Base-by-base conservation (phyloP, 2,329 filamentous ascomycete species). In the Pseudopithomyces chartarum region DNA sequence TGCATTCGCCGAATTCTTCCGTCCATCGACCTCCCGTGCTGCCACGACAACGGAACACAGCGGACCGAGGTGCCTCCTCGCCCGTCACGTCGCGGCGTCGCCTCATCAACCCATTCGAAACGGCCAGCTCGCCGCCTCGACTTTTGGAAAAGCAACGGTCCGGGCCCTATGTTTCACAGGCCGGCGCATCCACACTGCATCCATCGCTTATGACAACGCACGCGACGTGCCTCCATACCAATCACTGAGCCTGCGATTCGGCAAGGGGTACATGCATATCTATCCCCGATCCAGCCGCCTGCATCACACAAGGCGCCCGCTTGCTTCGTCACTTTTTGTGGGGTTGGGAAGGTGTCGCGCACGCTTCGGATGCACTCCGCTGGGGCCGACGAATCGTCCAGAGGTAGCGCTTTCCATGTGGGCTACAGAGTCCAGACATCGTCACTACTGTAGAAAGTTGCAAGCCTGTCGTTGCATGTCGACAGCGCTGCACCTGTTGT, bases 321-420 rank as follows among this genome's bases (percentile, higher is more conserved):
- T 62, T 62, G 64, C 63, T 66, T 63, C 70, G 70, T 73, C 72
- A 73, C 68, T 67, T 65, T 69, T 73, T 68, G 68, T 71, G 70
- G 70, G 67, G 68, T 62, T 42, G 59, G 58, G 60, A 61, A 65
- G 55, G 62, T 68, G 40, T 62, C 55, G 62, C 68, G 63, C 61
- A 62, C 62, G 57, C 62, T 48, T 56, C 68, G 70, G 70, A 71
- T 67, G 66, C 65, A 54, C 32, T 39, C 44, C 52, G 49, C 40
- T n/a, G 17, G 32, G 32, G 26, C 49, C 43, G 54, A 53, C 26
- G 26, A 29, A 29, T 29, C 26, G 26, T 29, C 26, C 26, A 29
- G 26, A 29, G 26, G 26, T 29, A 29, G 26, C 26, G 26, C 26
- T 5, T 8, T 29, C 26, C 26, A 29, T 29, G 26, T 29, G 26